phyloP scores from a whole-genome alignment of 805 yeast species.

The Teunomyces cretensis region DNA sequence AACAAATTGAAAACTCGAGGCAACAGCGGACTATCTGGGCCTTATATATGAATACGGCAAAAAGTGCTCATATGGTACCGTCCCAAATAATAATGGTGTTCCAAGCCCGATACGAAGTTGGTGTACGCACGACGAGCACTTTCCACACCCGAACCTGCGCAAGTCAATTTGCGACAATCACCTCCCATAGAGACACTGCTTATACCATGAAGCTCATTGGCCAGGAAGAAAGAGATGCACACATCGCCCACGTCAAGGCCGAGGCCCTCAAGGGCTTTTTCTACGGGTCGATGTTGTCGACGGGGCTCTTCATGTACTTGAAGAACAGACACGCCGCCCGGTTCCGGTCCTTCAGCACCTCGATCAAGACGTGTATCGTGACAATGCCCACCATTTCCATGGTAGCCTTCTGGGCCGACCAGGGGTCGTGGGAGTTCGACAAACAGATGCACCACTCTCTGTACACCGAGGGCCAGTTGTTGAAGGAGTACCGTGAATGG shows the following conservation, averaged over 20 bases:
- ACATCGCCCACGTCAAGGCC: conserved; percentile 29
- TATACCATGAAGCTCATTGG: conserved; percentile 35
- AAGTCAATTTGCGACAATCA: background rate
- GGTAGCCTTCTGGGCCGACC: conserved; percentile 44
- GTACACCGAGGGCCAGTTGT: conserved; percentile 23
- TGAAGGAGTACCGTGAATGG: conserved; percentile 40
- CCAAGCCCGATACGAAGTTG: background rate
- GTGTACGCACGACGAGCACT: background rate
- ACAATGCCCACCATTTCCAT: conserved; percentile 40
- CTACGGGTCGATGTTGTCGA: conserved; percentile 32
- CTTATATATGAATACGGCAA: background rate
- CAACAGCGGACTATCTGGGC: background rate
- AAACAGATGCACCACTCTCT: conserved; percentile 33
- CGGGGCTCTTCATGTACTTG: conserved; percentile 32
- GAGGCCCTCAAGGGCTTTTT: conserved; percentile 42
- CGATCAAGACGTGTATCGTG: conserved; percentile 37
- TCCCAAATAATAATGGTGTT: too few species aligned
- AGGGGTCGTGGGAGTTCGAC: conserved; percentile 45
- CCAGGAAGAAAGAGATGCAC: conserved; percentile 41
- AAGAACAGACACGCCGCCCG: conserved; percentile 32
- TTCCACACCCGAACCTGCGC: background rate
- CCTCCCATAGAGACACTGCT: background rate
- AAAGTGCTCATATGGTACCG: background rate
- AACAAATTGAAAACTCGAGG: too few species aligned
- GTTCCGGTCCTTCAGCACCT: conserved; percentile 36